These are phyloP conservation scores for Arthrobotrys sphaeroides DNA, from an alignment of 2,329 filamentous ascomycete genomes.

Conservation along the genomic window DNA sequence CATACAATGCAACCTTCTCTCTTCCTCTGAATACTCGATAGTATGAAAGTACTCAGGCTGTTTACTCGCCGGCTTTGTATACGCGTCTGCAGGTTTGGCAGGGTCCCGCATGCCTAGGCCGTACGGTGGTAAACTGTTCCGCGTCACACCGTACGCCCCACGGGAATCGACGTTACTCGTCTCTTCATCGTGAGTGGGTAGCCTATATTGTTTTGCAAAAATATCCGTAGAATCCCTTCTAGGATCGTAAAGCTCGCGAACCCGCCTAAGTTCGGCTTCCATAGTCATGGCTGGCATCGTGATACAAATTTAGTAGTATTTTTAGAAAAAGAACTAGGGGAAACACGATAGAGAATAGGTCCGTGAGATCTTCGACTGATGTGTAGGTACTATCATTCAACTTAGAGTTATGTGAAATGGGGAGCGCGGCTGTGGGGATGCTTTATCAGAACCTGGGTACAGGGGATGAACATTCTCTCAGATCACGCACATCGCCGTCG, in stretches of 20 bases:
- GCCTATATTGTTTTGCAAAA: constrained; percentile 23
- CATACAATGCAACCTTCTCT: constrained; percentile 20
- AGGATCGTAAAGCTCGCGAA: constrained; percentile 22
- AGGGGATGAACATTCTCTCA: background rate
- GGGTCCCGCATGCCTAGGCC: background rate
- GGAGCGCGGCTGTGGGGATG: background rate
- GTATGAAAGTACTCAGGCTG: background rate
- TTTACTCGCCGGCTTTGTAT: background rate
- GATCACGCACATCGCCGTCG: background rate
- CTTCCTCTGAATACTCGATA: background rate
- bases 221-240: constrained; percentile 26
- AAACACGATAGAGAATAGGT: background rate
- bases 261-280: constrained; percentile 28
- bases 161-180: background rate
- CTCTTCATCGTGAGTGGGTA: background rate
- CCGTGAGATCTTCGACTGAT: background rate
- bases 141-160: background rate
- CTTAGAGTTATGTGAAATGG: background rate
- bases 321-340: background rate
- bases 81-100: background rate
- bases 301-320: background rate
- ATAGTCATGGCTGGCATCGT: constrained; percentile 12
- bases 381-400: constrained; percentile 3
- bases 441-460: background rate
- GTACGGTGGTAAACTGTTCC: constrained; percentile 6